Conservation (phyloP, 345 rosid genomes). For the Erucastrum elatum region DNA sequence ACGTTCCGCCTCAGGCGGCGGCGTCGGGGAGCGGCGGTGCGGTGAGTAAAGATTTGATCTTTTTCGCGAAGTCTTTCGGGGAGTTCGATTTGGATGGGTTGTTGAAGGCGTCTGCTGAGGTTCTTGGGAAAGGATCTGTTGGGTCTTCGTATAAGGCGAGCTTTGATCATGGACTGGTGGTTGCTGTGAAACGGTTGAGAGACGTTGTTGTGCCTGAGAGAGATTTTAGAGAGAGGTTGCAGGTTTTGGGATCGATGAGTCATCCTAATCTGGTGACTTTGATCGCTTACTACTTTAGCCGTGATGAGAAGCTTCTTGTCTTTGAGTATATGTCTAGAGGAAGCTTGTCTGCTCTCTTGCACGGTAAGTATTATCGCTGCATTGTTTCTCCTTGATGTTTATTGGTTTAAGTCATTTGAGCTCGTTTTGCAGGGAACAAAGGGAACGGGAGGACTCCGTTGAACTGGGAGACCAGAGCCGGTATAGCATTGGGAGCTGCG, state of each 20-base stretch:
- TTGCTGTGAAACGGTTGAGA: conserved; percentile 86
- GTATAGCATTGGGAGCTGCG: conserved; percentile 79
- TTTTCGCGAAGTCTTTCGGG: conserved; percentile 59
- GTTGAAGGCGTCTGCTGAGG: conserved; percentile 91
- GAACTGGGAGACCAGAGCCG: conserved; percentile 78
- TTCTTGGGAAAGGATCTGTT: conserved; percentile 86
- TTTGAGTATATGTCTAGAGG: conserved; percentile 67
- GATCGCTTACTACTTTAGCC: conserved; percentile 55
- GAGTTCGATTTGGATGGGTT: conserved; percentile 81
- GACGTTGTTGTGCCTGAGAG: conserved; percentile 69
- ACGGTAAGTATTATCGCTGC: conserved; percentile 44
- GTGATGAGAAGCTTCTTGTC: conserved; percentile 70
- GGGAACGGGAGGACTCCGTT: conserved; percentile 81
- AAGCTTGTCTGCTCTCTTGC: conserved; percentile 70
- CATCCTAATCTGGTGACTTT: conserved; percentile 66
- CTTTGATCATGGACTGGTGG: conserved; percentile 59
- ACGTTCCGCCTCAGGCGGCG: conserved; percentile 11
- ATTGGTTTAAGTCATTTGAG: neutral
- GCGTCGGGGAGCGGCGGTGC: conserved; percentile 32
- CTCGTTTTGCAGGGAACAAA: conserved; percentile 52
- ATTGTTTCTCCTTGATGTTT: neutral
- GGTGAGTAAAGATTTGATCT: conserved; percentile 52
- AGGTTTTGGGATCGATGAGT: conserved; percentile 71
- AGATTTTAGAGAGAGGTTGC: conserved; percentile 71
- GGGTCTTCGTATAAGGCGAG: conserved; percentile 94